These are phyloP conservation scores for Rhodotorula sp. DNA, from an alignment of 1,284 basidiomycete genomes.

Conservation along the genomic window DNA sequence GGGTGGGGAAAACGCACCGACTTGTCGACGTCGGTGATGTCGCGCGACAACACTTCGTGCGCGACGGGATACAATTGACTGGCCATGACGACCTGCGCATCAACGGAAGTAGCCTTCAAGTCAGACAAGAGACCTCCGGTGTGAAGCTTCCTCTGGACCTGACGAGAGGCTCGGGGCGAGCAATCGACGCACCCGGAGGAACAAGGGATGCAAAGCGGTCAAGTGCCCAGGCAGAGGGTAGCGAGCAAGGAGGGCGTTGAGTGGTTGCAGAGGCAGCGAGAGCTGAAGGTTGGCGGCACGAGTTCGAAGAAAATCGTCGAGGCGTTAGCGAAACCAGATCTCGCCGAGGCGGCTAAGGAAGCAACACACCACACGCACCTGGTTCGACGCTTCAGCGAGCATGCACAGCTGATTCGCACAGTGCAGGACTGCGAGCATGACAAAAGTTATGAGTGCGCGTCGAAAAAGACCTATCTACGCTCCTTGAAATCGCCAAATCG, in stretches of 20 bases:
- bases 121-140: not conserved
- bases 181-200: conserved; percentile 51
- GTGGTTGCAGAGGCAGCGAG: conserved; percentile 58
- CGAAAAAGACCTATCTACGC: no score
- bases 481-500: not conserved
- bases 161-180: not conserved
- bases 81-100: conserved; percentile 1
- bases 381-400: conserved; percentile 50
- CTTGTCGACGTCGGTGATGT: conserved; percentile 39
- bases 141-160: no score
- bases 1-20: conserved; percentile 14
- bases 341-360: conserved; percentile 44
- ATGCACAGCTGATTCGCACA: conserved; percentile 56
- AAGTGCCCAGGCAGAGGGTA: conserved; percentile 61
- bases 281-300: conserved; percentile 48
- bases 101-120: not conserved
- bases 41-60: conserved; percentile 5
- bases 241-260: conserved; percentile 60
- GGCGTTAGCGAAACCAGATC: conserved; percentile 18
- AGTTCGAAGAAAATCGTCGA: no score
- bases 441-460: conserved; percentile 1
- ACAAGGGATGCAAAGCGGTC: conserved; percentile 65
- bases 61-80: conserved; percentile 17
- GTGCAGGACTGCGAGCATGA: conserved; percentile 48
- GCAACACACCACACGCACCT: conserved; percentile 52